phyloP scores from a whole-genome alignment of 129 eudicot species.

The Chrysanthemum lavandulifolium region DNA sequence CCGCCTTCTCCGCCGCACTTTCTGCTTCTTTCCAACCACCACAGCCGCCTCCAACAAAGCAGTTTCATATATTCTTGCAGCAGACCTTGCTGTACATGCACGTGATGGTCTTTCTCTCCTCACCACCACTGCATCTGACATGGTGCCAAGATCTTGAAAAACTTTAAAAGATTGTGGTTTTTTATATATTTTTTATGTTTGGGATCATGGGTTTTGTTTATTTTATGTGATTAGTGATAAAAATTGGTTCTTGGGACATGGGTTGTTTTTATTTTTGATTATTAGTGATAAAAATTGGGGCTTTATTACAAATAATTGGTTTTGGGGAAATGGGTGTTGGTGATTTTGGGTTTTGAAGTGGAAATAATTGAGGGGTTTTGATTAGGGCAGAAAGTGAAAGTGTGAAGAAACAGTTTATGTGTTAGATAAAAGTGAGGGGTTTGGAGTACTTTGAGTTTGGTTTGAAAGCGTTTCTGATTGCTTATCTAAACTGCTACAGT shows the following conservation, averaged over 20 bases:
- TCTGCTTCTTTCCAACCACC: conserved; percentile 46
- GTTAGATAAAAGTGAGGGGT: no score
- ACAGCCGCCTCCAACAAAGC: conserved; percentile 60
- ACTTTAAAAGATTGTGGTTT: conserved; percentile 20
- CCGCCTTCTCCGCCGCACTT: conserved; percentile 37
- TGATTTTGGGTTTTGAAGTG: conserved; percentile 5
- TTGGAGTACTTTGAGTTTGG: no score
- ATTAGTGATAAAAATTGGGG: not conserved
- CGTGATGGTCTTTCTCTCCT: conserved; percentile 88
- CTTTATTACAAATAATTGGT: conserved; percentile 7
- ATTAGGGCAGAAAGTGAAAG: not conserved
- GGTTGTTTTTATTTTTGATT: not conserved
- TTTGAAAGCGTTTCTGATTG: no score
- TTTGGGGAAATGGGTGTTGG: conserved; percentile 7
- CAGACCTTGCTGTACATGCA: conserved; percentile 86
- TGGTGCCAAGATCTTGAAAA: conserved; percentile 49
- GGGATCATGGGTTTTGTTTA: conserved; percentile 50
- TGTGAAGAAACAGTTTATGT: not conserved
- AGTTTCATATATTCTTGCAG: conserved; percentile 60
- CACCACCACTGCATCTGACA: conserved; percentile 44
- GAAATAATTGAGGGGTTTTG: conserved; percentile 4
- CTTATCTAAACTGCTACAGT: no score
- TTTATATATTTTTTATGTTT: conserved; percentile 35
- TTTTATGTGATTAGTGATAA: not conserved
- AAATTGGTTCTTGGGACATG: not conserved